phyloP scores from a whole-genome alignment of 2,329 filamentous ascomycete genomes.

The Botryotinia convoluta region DNA sequence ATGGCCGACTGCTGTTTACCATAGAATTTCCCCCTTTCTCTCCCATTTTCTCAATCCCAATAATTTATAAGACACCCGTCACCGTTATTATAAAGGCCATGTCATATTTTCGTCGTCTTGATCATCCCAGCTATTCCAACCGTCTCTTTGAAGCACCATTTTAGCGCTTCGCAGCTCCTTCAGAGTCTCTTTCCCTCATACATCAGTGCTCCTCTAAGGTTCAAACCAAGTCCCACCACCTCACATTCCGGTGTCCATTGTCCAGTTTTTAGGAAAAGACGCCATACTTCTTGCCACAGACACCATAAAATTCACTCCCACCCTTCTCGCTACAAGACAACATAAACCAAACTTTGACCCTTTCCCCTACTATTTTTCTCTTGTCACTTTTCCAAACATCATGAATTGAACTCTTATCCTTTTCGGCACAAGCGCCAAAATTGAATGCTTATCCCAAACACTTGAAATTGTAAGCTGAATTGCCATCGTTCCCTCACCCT shows the following conservation, averaged over 20 bases:
- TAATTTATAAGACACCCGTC: background rate
- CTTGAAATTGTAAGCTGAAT: background rate
- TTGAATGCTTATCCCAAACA: background rate
- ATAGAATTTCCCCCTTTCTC: background rate
- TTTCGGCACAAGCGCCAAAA: background rate
- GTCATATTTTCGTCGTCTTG: background rate
- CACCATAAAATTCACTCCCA: background rate
- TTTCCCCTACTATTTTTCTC: background rate
- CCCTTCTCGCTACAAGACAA: background rate
- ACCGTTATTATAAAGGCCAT: background rate
- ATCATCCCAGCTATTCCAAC: background rate
- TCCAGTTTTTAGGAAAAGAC: background rate
- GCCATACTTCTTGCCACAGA: background rate
- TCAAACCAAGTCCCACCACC: background rate
- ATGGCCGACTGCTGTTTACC: background rate
- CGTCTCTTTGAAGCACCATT: background rate
- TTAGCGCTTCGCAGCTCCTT: background rate
- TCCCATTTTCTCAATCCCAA: background rate
- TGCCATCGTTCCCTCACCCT: background rate
- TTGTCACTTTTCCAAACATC: background rate
- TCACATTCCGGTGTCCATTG: background rate
- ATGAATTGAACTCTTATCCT: background rate
- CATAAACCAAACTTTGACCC: no score
- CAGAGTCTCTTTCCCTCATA: background rate
- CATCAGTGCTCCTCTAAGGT: background rate